Percentiles rank a stretch among this genome's conserved stretches.
These are phyloP conservation scores for Eucalyptus erythrocorys DNA, from an alignment of 345 rosid genomes.

Conservation along the genomic window DNA sequence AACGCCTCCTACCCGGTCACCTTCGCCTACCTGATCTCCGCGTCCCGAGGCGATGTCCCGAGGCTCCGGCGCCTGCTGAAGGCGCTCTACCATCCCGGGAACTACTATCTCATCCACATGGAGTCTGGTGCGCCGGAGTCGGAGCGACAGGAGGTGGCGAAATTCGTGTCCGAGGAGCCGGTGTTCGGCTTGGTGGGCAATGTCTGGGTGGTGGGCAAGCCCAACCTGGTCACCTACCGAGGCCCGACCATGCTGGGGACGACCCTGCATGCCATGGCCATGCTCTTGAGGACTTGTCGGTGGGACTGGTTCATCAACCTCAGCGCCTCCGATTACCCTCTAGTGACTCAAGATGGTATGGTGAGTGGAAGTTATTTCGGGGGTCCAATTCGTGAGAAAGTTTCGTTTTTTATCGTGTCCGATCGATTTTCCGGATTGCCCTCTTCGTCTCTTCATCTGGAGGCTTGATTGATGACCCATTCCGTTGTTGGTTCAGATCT, in stretches of 20 bases:
- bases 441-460: neutral
- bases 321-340: slow-evolving; percentile 95
- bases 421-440: neutral
- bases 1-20: slow-evolving; percentile 38
- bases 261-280: slow-evolving; percentile 79
- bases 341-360: slow-evolving; percentile 96
- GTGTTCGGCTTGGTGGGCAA: slow-evolving; percentile 47
- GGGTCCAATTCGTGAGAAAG: neutral
- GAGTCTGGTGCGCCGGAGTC: slow-evolving; percentile 43
- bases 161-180: slow-evolving; percentile 42
- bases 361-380: slow-evolving; percentile 42
- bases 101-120: slow-evolving; percentile 68
- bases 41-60: slow-evolving; percentile 61
- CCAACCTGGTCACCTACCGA: slow-evolving; percentile 80
- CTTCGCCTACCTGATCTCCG: slow-evolving; percentile 80
- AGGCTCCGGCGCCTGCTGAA: slow-evolving; percentile 46
- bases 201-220: slow-evolving; percentile 70
- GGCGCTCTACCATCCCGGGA: slow-evolving; percentile 75
- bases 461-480: neutral
- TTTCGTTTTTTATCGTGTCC: neutral
- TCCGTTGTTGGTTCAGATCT: slow-evolving; percentile 47
- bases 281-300: slow-evolving; percentile 55
- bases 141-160: slow-evolving; percentile 49
- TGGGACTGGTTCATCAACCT: slow-evolving; percentile 99
- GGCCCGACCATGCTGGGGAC: slow-evolving; percentile 91